Percentiles rank a stretch among this genome's conserved stretches.
These are phyloP conservation scores for Aulographum hederae DNA, from an alignment of 2,329 filamentous ascomycete species.

Conservation along the genomic window DNA sequence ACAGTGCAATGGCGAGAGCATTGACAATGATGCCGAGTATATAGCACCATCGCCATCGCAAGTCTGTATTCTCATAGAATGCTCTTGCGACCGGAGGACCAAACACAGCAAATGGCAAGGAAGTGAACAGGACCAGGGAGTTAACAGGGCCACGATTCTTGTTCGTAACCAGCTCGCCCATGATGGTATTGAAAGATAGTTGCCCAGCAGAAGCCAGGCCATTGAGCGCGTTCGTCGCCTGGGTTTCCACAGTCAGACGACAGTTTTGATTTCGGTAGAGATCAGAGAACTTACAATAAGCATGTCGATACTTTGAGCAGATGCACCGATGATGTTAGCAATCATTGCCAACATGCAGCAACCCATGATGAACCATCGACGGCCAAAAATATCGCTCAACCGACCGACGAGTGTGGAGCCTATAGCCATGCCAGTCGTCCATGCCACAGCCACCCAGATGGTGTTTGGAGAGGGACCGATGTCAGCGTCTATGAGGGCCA, in stretches of 20 bases:
- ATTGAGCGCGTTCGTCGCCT: conserved; percentile 15
- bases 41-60: conserved; percentile 16
- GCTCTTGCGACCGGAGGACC: conserved; percentile 14
- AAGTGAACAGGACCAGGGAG: conserved; percentile 14
- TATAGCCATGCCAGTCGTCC: conserved; percentile 16
- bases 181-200: conserved; percentile 18
- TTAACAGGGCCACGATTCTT: conserved; percentile 15
- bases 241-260: background rate
- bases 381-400: conserved; percentile 20
- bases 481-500: conserved; percentile 17
- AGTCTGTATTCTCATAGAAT: conserved; percentile 12
- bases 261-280: background rate
- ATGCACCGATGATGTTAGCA: conserved; percentile 18
- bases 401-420: conserved; percentile 19
- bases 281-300: conserved; percentile 10
- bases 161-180: conserved; percentile 20
- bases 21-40: conserved; percentile 15
- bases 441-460: conserved; percentile 18
- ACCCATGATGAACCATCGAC: conserved; percentile 18
- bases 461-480: conserved; percentile 19
- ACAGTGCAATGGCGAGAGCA: conserved; percentile 10
- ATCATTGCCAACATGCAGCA: conserved; percentile 15
- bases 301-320: conserved; percentile 15
- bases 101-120: conserved; percentile 14
- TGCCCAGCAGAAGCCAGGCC: conserved; percentile 20